Percentiles rank a stretch among this genome's conserved stretches.
Conservation (phyloP, 306 rosid genomes). For the Boehmeria nivea region DNA sequence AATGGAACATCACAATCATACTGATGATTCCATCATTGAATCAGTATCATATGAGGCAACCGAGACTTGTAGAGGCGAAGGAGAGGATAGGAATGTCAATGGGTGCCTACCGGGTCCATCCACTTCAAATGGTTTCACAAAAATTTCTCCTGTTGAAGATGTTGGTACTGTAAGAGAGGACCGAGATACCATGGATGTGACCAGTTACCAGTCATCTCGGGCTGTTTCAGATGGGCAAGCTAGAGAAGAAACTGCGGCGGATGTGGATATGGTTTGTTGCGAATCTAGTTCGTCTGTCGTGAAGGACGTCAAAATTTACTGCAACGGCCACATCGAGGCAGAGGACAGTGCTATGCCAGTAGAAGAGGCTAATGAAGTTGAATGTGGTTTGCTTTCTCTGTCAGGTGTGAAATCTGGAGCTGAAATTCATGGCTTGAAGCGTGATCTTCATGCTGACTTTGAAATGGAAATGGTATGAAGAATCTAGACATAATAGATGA, state of each 20-base stretch:
- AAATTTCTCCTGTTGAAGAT: constrained; percentile 24
- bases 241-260: constrained; percentile 28
- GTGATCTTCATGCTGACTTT: constrained; percentile 21
- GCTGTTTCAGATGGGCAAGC: constrained; percentile 12
- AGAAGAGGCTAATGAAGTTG: constrained; percentile 22
- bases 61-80: constrained; percentile 26
- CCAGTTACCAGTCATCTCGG: too few relatives aligned
- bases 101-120: constrained; percentile 21
- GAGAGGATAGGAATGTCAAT: constrained; percentile 18
- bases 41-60: constrained; percentile 24
- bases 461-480: constrained; percentile 38
- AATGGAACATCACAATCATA: constrained; percentile 26
- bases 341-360: constrained; percentile 22
- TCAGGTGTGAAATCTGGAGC: constrained; percentile 24
- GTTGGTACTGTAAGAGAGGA: constrained; percentile 19
- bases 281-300: too few relatives aligned
- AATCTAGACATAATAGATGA: constrained; percentile 32
- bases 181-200: constrained; percentile 21
- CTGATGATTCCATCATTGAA: constrained; percentile 19
- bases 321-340: constrained; percentile 39
- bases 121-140: constrained; percentile 19
- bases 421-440: constrained; percentile 23
- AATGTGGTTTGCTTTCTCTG: constrained; percentile 21
- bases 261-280: too few relatives aligned
- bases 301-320: constrained; percentile 21